A percentile compares a stretch with the other conserved stretches of the same genome.
Evolutionary conservation across 2,329 filamentous ascomycete genomes (phyloP).

Genomic region (Lizonia empirigonia): DNA sequence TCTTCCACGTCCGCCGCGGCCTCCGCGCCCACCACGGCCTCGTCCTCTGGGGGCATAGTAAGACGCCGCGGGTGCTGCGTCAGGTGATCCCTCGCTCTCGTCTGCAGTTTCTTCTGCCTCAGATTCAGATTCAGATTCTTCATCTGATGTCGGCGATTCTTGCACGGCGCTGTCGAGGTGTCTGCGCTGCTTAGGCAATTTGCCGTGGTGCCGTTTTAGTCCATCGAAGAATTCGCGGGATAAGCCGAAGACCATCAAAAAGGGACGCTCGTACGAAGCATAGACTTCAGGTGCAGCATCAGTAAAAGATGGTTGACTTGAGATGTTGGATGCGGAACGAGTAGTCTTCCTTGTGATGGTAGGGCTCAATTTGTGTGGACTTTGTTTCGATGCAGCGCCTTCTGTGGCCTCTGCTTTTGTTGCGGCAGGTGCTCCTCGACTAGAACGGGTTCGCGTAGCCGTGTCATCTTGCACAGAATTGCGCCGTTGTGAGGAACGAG

Average conservation of each 20-base stretch:
- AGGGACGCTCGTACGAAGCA: conserved; percentile 39
- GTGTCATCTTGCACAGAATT: conserved; percentile 42
- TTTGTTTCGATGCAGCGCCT: conserved; percentile 32
- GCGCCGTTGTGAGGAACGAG: conserved; percentile 39
- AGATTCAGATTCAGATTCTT: conserved; percentile 23
- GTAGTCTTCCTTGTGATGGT: conserved; percentile 42
- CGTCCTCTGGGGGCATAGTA: conserved; percentile 30
- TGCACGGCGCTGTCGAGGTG: conserved; percentile 21
- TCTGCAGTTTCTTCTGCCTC: conserved; percentile 30
- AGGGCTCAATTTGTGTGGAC: conserved; percentile 33
- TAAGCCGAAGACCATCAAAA: conserved; percentile 45
- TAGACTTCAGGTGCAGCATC: conserved; percentile 37
- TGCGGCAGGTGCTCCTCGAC: conserved; percentile 36
- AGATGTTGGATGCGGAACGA: conserved; percentile 45
- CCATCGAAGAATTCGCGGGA: conserved; percentile 40
- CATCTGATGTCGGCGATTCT: conserved; percentile 22
- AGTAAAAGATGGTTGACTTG: conserved; percentile 37
- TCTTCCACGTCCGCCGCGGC: conserved; percentile 36
- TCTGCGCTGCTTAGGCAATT: conserved; percentile 33
- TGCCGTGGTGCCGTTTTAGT: conserved; percentile 38
- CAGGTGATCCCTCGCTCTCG: conserved; percentile 34
- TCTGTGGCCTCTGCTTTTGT: conserved; percentile 37
- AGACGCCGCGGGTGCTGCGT: conserved; percentile 25
- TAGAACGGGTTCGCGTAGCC: conserved; percentile 42
- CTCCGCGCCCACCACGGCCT: conserved; percentile 36